phyloP scores from a whole-genome alignment of 768 basidiomycete species.

The Leccinum pellstonianum region DNA sequence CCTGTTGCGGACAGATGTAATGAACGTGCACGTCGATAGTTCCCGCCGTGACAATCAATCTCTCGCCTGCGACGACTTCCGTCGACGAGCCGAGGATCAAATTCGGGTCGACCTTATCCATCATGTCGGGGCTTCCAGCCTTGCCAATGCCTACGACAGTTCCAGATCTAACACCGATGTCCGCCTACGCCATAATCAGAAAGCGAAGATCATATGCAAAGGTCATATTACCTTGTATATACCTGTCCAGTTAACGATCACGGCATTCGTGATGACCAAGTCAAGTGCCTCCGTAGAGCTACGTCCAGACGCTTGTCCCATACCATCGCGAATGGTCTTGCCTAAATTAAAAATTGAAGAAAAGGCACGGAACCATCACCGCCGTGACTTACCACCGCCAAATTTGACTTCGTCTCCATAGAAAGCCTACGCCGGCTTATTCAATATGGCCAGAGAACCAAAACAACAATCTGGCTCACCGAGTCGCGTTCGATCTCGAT shows the following conservation, averaged over 20 bases:
- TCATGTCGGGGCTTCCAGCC: constrained; percentile 93
- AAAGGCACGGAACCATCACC: not conserved
- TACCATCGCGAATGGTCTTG: constrained; percentile 93
- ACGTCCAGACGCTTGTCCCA: constrained; percentile 86
- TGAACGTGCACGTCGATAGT: constrained; percentile 91
- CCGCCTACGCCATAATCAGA: constrained; percentile 57
- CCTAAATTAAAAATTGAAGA: constrained; percentile 42
- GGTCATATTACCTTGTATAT: constrained; percentile 75
- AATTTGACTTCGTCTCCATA: constrained; percentile 99
- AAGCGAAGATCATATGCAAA: not conserved
- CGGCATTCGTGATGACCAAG: constrained; percentile 91
- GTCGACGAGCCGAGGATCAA: constrained; percentile 89
- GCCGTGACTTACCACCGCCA: constrained; percentile 67
- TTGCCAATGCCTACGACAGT: constrained; percentile 90
- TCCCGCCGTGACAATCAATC: constrained; percentile 91
- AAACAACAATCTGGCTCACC: constrained; percentile 35
- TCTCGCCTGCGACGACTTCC: constrained; percentile 95
- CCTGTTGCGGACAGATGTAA: constrained; percentile 93
- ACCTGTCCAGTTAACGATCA: constrained; percentile 92
- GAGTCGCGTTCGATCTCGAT: constrained; percentile 87
- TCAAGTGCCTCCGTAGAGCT: constrained; percentile 72
- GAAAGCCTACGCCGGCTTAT: constrained; percentile 49
- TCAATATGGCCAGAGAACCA: not conserved
- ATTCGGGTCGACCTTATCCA: constrained; percentile 70
- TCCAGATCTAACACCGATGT: constrained; percentile 88